Base-by-base conservation (phyloP, 805 yeast genomes). In the Komagataella phaffii region DNA sequence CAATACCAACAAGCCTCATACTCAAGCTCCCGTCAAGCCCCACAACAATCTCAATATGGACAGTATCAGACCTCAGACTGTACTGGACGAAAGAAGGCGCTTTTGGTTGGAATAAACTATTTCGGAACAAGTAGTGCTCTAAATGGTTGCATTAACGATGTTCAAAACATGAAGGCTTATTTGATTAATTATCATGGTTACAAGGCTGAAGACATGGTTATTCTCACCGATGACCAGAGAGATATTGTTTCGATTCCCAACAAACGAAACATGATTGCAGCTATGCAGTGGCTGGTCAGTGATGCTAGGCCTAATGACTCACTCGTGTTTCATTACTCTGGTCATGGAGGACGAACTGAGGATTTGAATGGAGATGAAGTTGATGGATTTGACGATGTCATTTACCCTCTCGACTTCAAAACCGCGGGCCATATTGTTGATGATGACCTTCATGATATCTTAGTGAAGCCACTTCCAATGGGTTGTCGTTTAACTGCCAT, bases 61-160 rank as follows among this genome's bases (percentile, higher is more conserved):
- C 45, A 48, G 14, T 51, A 44, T 49, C 53, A 51, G 48, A 30
- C 24, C 40, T 81, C 88, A 14, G 76, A 79, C 61, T 81, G 88
- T 67, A 66, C 78, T 4, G 90, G 90, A 17, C 69, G 69, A 44
- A 74, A 81, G 50, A 84, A 85, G 62, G 90, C 89, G 2, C 63
- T 85, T 54, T 62, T 83, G 50, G 72, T 84, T 52, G 91, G 90
- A 10, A 80, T 82, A 61, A 85, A 85, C 65, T 85, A 85, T 64
- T 68, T 75, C 54, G 87, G 87, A 12, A 65, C 81, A 4, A 64
- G 64, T 48, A 79, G 76, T 57, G 76, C 71, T 56, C 67, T 85
- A 50, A 69, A 76, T 46, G 93, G 93, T 2, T 84, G 90, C 61
- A 80, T 85, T 59, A 85, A 85, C 59, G 93, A 84, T 63, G 84